Base-by-base conservation (phyloP, 2,329 filamentous ascomycete genomes). In the Alternaria atra region DNA sequence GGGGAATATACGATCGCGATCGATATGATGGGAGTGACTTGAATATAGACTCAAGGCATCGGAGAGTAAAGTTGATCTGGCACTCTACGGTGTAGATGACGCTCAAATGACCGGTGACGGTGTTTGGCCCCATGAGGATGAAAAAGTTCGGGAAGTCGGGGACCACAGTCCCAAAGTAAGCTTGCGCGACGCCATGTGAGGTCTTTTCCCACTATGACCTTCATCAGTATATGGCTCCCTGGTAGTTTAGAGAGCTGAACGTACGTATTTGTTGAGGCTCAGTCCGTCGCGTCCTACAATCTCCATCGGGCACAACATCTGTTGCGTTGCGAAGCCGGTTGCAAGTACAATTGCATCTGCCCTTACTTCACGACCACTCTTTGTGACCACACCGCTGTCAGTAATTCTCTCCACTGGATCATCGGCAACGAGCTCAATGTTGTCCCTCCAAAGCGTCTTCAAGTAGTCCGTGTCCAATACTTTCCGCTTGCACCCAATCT, bases 31-130 rank as follows among this genome's bases (percentile, higher is more conserved):
- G 67, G 52, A 80, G 55, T 15, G 71, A 64, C 5, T 71, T 61
- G 27, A 84, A 64, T 34, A 85, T 76, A 0, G 84, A 83, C 0
- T 64, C 65, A 12, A 85, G 73, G 0, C 83, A 69, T 7, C 80
- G 76, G 6, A 82, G 68, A 17, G 75, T 75, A 61, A 83, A 83
- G 67, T 84, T 84, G 54, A 85, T 83, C 58, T 85, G 83, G 64
- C 83, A 85, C 65, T 85, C 84, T 1, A 81, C 80, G 0, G 82
- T 82, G 67, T 82, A 85, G 20, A 85, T 82, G 4, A 84, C 83
- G 0, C 80, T 83, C 0, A 84, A 70, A 63, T 86, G 84, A 0
- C 84, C 84, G 0, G 81, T 85, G 3, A 82, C 73, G 0, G 80
- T 83, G 64, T 83, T 83, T 10, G 65, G 65, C 0, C 63, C 70